Conservation (phyloP, 2,329 filamentous ascomycete species). For the Helotiales sp. region DNA sequence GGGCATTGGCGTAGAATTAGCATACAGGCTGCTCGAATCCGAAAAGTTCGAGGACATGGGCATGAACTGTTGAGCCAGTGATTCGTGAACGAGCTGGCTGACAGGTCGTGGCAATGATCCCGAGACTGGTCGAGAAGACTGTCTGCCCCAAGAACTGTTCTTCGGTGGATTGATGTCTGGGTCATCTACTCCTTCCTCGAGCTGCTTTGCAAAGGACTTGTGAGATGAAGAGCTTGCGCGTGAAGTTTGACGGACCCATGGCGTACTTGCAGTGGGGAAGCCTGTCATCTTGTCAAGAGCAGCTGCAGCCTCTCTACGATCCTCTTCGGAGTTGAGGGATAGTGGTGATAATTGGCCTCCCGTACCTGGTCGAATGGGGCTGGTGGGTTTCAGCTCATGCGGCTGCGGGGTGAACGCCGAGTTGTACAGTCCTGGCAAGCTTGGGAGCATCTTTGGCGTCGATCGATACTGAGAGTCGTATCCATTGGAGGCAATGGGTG, state of each 20-base stretch:
- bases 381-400: slow-evolving; percentile 46
- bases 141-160: slow-evolving; percentile 25
- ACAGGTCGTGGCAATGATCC: slow-evolving; percentile 24
- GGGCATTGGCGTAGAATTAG: slow-evolving; percentile 46
- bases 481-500: slow-evolving; percentile 45
- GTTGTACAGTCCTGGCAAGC: slow-evolving; percentile 51
- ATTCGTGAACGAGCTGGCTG: slow-evolving; percentile 35
- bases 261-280: background rate
- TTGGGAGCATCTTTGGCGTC: slow-evolving; percentile 41
- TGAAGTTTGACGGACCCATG: slow-evolving; percentile 13
- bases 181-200: slow-evolving; percentile 13
- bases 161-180: background rate
- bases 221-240: background rate
- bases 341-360: slow-evolving; percentile 43
- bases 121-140: slow-evolving; percentile 17
- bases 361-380: slow-evolving; percentile 44
- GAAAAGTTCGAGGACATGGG: slow-evolving; percentile 49
- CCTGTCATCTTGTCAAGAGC: slow-evolving; percentile 38
- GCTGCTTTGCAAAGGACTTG: slow-evolving; percentile 9
- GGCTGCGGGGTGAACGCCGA: slow-evolving; percentile 50
- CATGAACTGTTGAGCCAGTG: slow-evolving; percentile 35
- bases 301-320: slow-evolving; percentile 33
- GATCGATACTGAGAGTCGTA: slow-evolving; percentile 43
- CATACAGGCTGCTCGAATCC: slow-evolving; percentile 56
- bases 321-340: slow-evolving; percentile 31